Evolutionary conservation across 176 grass and related monocot species (phyloP), one percentile per base, ranked within the genome.

Genomic region (Hyparrhenia diplandra): DNA sequence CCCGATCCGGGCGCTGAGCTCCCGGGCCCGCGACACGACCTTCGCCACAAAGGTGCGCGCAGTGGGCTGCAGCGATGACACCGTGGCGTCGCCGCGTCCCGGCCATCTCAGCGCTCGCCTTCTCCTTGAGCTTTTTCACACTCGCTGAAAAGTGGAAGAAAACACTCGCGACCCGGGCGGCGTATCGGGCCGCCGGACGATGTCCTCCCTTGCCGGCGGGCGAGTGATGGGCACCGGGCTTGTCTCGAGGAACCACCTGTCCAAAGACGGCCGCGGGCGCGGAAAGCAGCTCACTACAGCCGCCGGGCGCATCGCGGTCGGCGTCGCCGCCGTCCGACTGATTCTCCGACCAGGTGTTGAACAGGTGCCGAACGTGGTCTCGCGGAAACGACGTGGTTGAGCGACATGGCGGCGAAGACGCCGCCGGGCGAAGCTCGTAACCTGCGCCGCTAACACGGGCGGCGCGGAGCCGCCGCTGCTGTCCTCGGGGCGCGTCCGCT

Each of bases 371-470:
- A 80, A 90, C 14, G 64, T 14, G 32, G 66, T 74, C 3, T 83
- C 88, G 9, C 73, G 1, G 63, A 83, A 0, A 67, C 82, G 1
- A 0, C 21, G 10, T 87, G 85, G 63, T 87, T 87, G 70, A 91
- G 52, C 13, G 43, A 80, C 78, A 69, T 2, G 47, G 31, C 88
- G 8, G 90, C 5, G 28, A 93, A 93, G 61, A 93, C 32, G 17
- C 88, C 88, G 34, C 90, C 88, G n/a, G 10, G 5, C 28, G 37
- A n/a, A 93, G 82, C 68, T 93, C 91, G 91, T 90, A 30, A 88
- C 35, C 88, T 94, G 91, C 31, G 29, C 40, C 7, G 10, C 41
- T 9, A 63, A 4, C 31, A 32, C 31, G 31, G n/a, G n/a, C n/a
- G 31, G 31, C 2, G 31, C 32, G 31, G 31, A 32, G n/a, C n/a